phyloP scores from a whole-genome alignment of 2,329 filamentous ascomycete species.

The Triangularia setosa region DNA sequence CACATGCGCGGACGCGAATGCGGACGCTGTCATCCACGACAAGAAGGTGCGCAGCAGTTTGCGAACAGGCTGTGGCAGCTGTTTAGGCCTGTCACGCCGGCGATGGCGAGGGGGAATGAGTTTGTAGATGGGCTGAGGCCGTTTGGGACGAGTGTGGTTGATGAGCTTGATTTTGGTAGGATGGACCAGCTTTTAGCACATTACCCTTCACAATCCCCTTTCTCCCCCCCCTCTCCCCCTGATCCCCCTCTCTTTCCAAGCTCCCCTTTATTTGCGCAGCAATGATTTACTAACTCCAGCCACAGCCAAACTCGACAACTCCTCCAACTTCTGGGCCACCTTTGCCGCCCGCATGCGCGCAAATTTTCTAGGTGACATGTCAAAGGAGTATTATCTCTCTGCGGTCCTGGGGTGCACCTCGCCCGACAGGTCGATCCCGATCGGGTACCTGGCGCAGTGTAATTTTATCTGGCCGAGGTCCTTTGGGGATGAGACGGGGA shows the following conservation, averaged over 20 bases:
- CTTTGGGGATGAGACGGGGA: constrained; percentile 6
- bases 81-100: constrained; percentile 11
- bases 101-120: neutral
- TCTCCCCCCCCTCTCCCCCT: neutral
- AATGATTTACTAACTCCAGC: neutral
- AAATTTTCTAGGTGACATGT: constrained; percentile 9
- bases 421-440: constrained; percentile 16
- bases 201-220: neutral
- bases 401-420: constrained; percentile 17
- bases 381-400: constrained; percentile 17
- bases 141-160: constrained; percentile 15
- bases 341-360: constrained; percentile 12
- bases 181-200: neutral
- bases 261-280: no score
- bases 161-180: constrained; percentile 19
- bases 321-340: constrained; percentile 12
- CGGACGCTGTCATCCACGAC: constrained; percentile 27
- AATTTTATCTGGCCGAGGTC: constrained; percentile 23
- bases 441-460: constrained; percentile 17
- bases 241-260: no score
- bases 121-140: constrained; percentile 9
- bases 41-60: constrained; percentile 35
- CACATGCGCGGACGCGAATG: constrained; percentile 17
- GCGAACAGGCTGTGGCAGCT: constrained; percentile 16
- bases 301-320: constrained; percentile 13